A percentile compares a stretch with the other conserved stretches of the same genome.
Conservation (phyloP, 305 asterid species). For the Fraxinus baroniana region DNA sequence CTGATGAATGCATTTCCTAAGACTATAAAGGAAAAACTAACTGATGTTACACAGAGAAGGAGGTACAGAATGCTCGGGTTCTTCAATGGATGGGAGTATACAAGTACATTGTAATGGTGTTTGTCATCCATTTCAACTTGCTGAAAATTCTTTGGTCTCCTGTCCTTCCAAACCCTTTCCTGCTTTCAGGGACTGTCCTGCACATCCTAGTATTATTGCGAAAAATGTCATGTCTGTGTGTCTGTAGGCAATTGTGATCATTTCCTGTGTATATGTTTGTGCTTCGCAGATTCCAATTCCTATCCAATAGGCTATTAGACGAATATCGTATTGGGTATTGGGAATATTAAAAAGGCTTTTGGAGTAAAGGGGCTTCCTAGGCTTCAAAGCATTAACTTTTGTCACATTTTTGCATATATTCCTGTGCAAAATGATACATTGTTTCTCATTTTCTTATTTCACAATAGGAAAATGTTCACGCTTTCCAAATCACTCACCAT, state of each 20-base stretch:
- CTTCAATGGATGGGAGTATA: background rate
- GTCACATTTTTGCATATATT: background rate
- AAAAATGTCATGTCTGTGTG: background rate
- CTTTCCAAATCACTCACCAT: background rate
- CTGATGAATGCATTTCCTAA: background rate
- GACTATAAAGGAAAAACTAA: background rate
- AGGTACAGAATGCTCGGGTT: background rate
- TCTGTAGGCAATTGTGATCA: background rate
- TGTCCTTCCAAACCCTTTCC: background rate
- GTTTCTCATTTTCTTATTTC: background rate
- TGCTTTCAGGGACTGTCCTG: background rate
- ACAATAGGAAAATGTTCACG: background rate
- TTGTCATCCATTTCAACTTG: background rate
- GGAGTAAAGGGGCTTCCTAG: background rate
- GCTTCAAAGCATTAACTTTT: background rate
- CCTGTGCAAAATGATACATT: background rate
- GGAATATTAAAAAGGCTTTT: background rate
- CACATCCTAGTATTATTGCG: background rate
- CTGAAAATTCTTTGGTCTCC: background rate
- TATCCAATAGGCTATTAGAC: background rate
- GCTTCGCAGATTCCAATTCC: background rate
- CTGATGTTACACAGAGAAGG: background rate
- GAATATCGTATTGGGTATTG: background rate
- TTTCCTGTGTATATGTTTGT: background rate
- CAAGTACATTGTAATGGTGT: background rate